Evolutionary conservation across 2,329 filamentous ascomycete genomes (phyloP), one percentile per base, ranked within the genome.

Genomic region (Fusarium guadeloupense): DNA sequence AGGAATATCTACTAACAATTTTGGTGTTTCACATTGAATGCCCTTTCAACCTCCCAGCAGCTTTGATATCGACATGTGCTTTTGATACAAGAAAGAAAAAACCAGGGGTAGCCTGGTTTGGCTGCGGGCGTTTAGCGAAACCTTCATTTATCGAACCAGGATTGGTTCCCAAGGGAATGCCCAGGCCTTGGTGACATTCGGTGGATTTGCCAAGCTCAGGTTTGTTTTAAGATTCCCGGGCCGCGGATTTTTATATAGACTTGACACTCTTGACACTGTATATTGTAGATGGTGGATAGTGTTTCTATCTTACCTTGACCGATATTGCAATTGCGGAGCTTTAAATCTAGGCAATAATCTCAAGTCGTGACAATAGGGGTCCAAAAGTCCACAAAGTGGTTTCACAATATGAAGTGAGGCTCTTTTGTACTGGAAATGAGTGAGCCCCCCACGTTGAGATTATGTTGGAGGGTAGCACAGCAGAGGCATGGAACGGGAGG

Each of bases 61-160:
- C 28, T 45, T 44, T 49, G 38, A 46, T 48, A 47, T 58, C 37
- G 47, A 31, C 37, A 45, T 47, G 54, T 50, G 49, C 31, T 25
- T 26, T 10, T 12, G 34, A 14, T 10, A 6, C 16, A 35, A 21
- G 14, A n/a, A 19, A n/a, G n/a, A n/a, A n/a, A n/a, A n/a, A n/a
- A 35, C 38, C 37, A 62, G 39, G 48, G 54, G 38, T 33, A 19
- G 35, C 37, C 37, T 44, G 57, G 59, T 5, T n/a, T 54, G 59
- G 52, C 16, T 67, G 66, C 60, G 66, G 66, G 66, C 66, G 66
- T 62, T 61, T 38, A 23, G 54, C 47, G 48, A 64, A 64, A 63
- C 46, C 34, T 49, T 52, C 54, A 52, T 51, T 66, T 45, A 28
- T 39, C 19, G 37, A 41, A 35, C 35, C 33, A 16, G 47, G 54